Base-by-base conservation (phyloP, 768 basidiomycete genomes). In the Auricularia cornea region DNA sequence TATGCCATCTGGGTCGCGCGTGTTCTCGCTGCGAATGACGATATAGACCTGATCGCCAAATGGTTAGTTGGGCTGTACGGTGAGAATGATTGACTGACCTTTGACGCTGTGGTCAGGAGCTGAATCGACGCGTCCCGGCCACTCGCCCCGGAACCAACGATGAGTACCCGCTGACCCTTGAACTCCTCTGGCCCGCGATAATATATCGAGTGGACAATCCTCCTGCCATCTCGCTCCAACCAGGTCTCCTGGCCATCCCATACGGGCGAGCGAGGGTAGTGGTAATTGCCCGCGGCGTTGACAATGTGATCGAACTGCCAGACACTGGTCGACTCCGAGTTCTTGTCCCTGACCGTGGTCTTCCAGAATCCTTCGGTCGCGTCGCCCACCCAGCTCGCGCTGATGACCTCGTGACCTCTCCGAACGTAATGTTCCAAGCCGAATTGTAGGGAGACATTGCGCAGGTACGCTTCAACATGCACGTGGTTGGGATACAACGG, bases 241-340 rank as follows among this genome's bases (percentile, higher is more conserved):
- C 85, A 86, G 4, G 73, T 73, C 2, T 81, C 76, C 60, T 81
- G 76, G 1, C 84, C 84, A 11, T 68, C 69, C 74, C 81, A 84
- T 3, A 67, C 65, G 5, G 79, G 79, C 2, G 77, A 73, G 29
- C 74, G 73, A 2, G 85, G 84, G 62, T 79, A 74, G 66, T 84
- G 84, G 62, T 84, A 80, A 64, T 82, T 82, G 3, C 85, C 85
- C 20, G 72, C 78, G 29, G 82, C 82, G 35, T 83, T 77, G 31
- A 86, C 72, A 28, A 86, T 72, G 68, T 86, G 84, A 65, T 85
- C 80, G 67, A 81, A 82, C 3, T 62, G 63, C 23, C 31, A 32
- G 11, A 28, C 28, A 33, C 29, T 54, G 26, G 20, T 48, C 41
- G n/a, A n/a, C 32, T n/a, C 51, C 11, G 67, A 69, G 3, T 68